These are phyloP conservation scores for Zymoseptoria pseudotritici DNA, from an alignment of 2,329 filamentous ascomycete genomes.

Conservation along the genomic window DNA sequence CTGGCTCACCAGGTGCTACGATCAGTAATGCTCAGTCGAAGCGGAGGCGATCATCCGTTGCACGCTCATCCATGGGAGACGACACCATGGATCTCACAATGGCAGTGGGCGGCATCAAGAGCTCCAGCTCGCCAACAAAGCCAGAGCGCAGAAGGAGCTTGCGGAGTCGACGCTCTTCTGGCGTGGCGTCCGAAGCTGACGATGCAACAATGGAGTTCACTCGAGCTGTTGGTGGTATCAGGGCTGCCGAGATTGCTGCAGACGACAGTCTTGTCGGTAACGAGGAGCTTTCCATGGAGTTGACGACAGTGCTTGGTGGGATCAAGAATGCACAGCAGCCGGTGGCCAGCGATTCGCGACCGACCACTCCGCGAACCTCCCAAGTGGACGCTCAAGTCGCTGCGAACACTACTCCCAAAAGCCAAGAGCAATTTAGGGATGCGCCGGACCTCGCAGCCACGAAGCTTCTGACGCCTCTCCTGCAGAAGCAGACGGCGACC, in stretches of 20 bases:
- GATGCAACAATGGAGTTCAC: slow-evolving; percentile 53
- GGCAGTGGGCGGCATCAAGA: slow-evolving; percentile 30
- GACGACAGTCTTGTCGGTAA: slow-evolving; percentile 30
- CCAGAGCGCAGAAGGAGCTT: slow-evolving; percentile 24
- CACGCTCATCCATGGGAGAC: slow-evolving; percentile 33
- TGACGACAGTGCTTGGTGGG: slow-evolving; percentile 43
- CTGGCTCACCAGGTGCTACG: slow-evolving; percentile 25
- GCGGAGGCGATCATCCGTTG: slow-evolving; percentile 31
- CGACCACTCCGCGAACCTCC: slow-evolving; percentile 30
- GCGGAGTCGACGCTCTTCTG: slow-evolving; percentile 31
- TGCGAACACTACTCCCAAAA: slow-evolving; percentile 49
- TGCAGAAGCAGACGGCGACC: slow-evolving; percentile 24
- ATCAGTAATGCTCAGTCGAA: slow-evolving; percentile 20
- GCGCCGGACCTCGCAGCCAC: slow-evolving; percentile 36
- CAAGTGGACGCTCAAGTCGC: slow-evolving; percentile 43
- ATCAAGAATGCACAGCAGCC: slow-evolving; percentile 31
- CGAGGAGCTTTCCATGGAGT: slow-evolving; percentile 48
- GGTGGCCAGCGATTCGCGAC: slow-evolving; percentile 6
- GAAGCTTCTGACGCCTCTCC: slow-evolving; percentile 29
- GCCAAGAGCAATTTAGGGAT: slow-evolving; percentile 50
- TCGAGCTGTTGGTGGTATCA: slow-evolving; percentile 43
- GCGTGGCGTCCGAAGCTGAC: slow-evolving; percentile 30
- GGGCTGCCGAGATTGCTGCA: slow-evolving; percentile 1
- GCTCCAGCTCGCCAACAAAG: slow-evolving; percentile 18
- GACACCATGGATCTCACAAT: slow-evolving; percentile 36